Base-by-base conservation (phyloP, 345 rosid genomes). In the Trapa bicornis region DNA sequence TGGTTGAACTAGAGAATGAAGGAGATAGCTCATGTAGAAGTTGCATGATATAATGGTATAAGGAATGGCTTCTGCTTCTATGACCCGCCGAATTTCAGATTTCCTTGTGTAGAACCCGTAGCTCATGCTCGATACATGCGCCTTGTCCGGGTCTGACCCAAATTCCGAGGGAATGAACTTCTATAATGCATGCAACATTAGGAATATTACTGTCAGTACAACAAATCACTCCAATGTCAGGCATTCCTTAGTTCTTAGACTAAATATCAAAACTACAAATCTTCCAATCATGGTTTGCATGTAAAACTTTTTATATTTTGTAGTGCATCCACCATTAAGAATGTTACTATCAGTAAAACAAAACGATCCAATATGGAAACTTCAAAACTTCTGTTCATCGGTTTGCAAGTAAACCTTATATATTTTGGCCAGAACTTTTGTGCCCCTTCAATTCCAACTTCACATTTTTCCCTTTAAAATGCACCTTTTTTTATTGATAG, bases 91-190 rank as follows among this genome's bases (percentile, higher is more conserved):
- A 58, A 92, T 85, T 82, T 92, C 89, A 10, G 84, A 73, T 76
- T 77, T 89, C 65, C 77, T 74, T 0, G 82, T 67, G 65, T 89
- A 92, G 80, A 87, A 92, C 35, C 75, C 73, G 47, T 83, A 61
- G 71, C 78, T 90, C 74, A 92, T 75, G 70, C 74, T 84, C 2
- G 82, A 79, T 68, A 92, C 76, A 71, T 81, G 90, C 60, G 72
- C 70, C 81, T 81, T 84, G 52, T 87, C 87, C 1, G 96, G 82
- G 78, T 92, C 84, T 41, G 82, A 80, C 71, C 98, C 98, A 68
- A 86, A 92, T 58, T 92, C 94, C 0, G 96, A 86, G 56, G 96
- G 98, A 57, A 92, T 76, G 75, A 92, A 92, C 78, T 86, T 87
- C 98, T 92, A 78, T 22, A 67, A 80, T 75, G 43, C 41, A 64